Base-by-base conservation (phyloP, 768 basidiomycete genomes). In the Suillus variegatus region DNA sequence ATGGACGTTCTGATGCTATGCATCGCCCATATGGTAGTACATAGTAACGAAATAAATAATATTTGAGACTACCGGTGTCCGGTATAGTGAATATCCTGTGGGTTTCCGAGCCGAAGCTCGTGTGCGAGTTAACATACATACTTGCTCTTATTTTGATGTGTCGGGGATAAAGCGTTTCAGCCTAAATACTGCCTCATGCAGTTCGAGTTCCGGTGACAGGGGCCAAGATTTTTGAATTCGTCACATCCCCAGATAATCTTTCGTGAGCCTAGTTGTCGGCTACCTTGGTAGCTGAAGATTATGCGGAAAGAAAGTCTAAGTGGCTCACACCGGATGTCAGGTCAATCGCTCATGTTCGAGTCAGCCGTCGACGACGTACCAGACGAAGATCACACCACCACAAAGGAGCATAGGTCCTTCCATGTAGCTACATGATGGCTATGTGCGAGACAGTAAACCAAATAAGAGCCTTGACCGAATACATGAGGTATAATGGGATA, bases 401-500 rank as follows among this genome's bases (percentile, higher is more conserved):
- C 52, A 35, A 54, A 32, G 52, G 32, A 54, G 32, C 18, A 54
- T 10, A 35, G 4, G 25, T 28, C 25, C 25, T 16, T 20, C 18
- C 10, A 54, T 5, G 28, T 18, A 54, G 52, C 28, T 32, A 43
- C 25, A 51, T 43, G 43, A 65, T 58, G 44, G 73, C 68, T 76
- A 77, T 65, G 67, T 72, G 71, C 66, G 70, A 67, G 62, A 76
- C 74, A 75, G 46, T 18, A 69, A 70, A 35, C 54, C 20, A 65
- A 41, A 66, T 63, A 57, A 65, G 18, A 43, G 60, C 28, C 18
- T 18, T 16, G 52, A 67, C 66, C 69, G 66, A 74, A 75, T 75
- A 75, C 71, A 67, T 76, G 76, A 75, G 65, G 62, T 73, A 77
- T 74, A 76, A 58, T 58, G 57, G 22, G 38, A 75, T 67, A 73